Conservation (phyloP, 2,329 filamentous ascomycete species). For the Leptographium procerum region DNA sequence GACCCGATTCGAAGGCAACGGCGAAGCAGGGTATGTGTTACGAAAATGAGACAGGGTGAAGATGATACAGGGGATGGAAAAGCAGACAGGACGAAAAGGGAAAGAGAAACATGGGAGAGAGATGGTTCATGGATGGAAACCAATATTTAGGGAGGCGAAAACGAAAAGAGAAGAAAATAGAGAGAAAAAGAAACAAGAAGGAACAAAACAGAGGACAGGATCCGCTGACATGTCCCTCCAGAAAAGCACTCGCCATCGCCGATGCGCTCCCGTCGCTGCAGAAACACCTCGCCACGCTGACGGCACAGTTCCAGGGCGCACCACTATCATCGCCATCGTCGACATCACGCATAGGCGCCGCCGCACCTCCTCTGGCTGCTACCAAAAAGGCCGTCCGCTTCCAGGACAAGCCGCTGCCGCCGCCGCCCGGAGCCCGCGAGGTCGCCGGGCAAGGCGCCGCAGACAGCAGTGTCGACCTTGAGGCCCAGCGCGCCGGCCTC, state of each 20-base stretch:
- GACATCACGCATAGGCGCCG: constrained; percentile 14
- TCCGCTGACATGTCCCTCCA: constrained; percentile 14
- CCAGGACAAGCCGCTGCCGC: constrained; percentile 47
- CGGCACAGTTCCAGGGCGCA: constrained; percentile 67
- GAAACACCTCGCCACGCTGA: constrained; percentile 65
- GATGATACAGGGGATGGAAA: not conserved
- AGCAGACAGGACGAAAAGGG: not conserved
- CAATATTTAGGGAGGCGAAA: no score
- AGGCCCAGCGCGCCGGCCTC: constrained; percentile 21
- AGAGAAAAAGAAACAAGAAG: not conserved
- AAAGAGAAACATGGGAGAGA: not conserved
- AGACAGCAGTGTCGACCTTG: constrained; percentile 40
- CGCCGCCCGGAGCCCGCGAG: not conserved
- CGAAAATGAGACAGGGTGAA: not conserved
- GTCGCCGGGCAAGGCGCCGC: constrained; percentile 20
- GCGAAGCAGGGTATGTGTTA: constrained; percentile 45
- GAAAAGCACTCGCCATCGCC: constrained; percentile 38
- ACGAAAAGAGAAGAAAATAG: not conserved
- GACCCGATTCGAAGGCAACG: constrained; percentile 49
- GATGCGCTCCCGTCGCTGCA: constrained; percentile 59
- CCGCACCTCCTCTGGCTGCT: constrained; percentile 19
- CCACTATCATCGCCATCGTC: constrained; percentile 32
- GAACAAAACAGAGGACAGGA: not conserved
- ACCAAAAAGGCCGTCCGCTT: constrained; percentile 69
- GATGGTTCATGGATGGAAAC: no score